Base-by-base conservation (phyloP, 208 protist species). In the Leishmania arabica region DNA sequence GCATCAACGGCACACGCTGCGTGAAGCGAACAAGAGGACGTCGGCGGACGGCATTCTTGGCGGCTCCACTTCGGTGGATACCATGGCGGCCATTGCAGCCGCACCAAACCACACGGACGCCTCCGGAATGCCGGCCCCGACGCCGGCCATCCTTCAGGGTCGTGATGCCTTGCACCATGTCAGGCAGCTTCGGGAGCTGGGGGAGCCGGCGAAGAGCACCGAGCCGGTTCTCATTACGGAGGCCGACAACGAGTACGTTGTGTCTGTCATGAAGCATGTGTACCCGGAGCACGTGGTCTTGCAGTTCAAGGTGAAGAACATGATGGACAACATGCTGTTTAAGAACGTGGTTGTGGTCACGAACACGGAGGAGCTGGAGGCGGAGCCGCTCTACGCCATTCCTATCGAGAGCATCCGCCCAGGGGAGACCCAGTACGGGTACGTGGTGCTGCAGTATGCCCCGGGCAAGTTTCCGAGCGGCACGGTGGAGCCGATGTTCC, bases 171-270 rank as follows among this genome's bases (percentile, higher is more conserved):
- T 98, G 79, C 89, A 80, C 17, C 82, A 87, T 65, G 83, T 98
- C 21, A 79, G 85, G 77, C 90, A 92, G 86, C 87, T 98, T 21
- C 77, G 85, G 11, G 90, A 92, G 60, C 79, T 97, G 21, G 95
- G 97, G 27, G 90, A 96, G 77, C 92, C 91, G 17, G 75, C 88
- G 49, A 90, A 89, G 65, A 97, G 89, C 47, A 69, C 53, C 1
- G 91, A 96, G 75, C 86, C 89, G 47, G 37, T 94, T 27, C 82
- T 90, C 37, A 88, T 99, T 15, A 99, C 99, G 15, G 98, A 99
- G 82, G 60, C 91, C 0, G 99, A 99, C 86, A 98, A 95, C 70
- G 99, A 99, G 88, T 99, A 99, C 88, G 96, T 99, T 13, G 98
- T 99, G 47, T 89, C 89, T n/a, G 98, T 94, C 79, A 91, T 99